Base-by-base conservation (phyloP, 2,329 filamentous ascomycete species). In the Coleophoma eucalyptorum region DNA sequence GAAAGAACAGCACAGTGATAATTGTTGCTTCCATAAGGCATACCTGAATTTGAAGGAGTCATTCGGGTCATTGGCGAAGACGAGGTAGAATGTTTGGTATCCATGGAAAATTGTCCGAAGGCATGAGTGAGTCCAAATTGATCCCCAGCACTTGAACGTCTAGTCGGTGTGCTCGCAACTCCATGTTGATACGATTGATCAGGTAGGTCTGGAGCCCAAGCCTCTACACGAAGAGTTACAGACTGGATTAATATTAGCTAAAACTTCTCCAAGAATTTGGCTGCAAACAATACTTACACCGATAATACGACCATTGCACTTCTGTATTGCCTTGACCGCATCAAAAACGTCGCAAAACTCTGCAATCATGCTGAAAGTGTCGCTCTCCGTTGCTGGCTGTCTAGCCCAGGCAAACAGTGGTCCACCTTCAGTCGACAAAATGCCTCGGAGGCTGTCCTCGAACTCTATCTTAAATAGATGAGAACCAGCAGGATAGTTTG, bases 281-380 rank as follows among this genome's bases (percentile, higher is more conserved):
- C 10, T 8, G 10, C 2, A 18, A 42, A 6, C 15, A 35, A n/a
- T 12, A 51, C 53, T 52, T 60, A 62, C 60, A 18, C 49, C 37
- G 21, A 59, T 50, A 3, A 67, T 63, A 15, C 64, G 48, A 11
- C 71, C 69, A 43, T 74, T 71, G 42, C 72, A 70, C 50, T 67
- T 68, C 7, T 68, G 60, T 3, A 74, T 65, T 5, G 75, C 73
- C 4, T 60, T 59, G 15, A 70, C 43, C 10, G 76, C 75, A 47
- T 72, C 63, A 2, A 72, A 69, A 19, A 71, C 67, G 53, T 83
- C 78, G 48, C 72, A 74, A 51, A 76, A 84, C 57, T 84, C 80
- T 2, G 74, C 73, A 43, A 80, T 64, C 7, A 76, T 75, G 48
- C 68, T 71, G 55, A 79, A 71, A 5, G 72, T 60, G 7, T 70